Evolutionary conservation across 768 basidiomycete genomes (phyloP), one percentile per base, ranked within the genome.

Genomic region (Russula compacta): DNA sequence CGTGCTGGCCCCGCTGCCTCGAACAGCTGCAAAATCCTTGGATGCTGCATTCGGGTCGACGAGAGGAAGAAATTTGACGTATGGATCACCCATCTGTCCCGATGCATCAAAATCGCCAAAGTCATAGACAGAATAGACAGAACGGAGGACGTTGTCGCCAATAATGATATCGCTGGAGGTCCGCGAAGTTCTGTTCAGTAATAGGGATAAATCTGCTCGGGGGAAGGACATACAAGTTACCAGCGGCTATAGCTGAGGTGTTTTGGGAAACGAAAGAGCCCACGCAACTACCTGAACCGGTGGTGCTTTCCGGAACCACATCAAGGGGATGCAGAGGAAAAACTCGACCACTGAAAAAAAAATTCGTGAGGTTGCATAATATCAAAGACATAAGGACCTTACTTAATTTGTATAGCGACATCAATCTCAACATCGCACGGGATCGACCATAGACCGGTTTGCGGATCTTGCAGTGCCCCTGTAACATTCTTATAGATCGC

Each of bases 311-410:
- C 3, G 84, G 83, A 1, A 81, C 79, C 43, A 91, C 75, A 70
- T 93, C 91, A 19, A 93, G 77, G 14, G 91, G 91, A 70, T 92
- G 87, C 38, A 93, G 69, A 44, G 91, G 86, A 70, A 83, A 89
- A 14, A 88, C 75, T 69, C 83, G 79, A n/a, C 84, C 81, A 50
- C 90, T 90, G 61, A 15, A 15, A 49, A 36, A 50, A 49, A 36
- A 50, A 43, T 21, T 19, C 32, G n/a, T 55, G 42, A 19, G 8
- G 40, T 49, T 11, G 33, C 19, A 43, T 12, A 21, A 33, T 50
- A 24, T 12, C 21, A 21, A 1, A 10, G 15, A 15, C 19, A 19
- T 33, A 24, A 32, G 19, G 40, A 21, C 75, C 82, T 64, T 66
- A 92, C 89, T 77, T 82, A 59, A 93, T 81, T 71, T 90, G 89